phyloP scores from a whole-genome alignment of 345 rosid genomes.

The Erucastrum elatum region DNA sequence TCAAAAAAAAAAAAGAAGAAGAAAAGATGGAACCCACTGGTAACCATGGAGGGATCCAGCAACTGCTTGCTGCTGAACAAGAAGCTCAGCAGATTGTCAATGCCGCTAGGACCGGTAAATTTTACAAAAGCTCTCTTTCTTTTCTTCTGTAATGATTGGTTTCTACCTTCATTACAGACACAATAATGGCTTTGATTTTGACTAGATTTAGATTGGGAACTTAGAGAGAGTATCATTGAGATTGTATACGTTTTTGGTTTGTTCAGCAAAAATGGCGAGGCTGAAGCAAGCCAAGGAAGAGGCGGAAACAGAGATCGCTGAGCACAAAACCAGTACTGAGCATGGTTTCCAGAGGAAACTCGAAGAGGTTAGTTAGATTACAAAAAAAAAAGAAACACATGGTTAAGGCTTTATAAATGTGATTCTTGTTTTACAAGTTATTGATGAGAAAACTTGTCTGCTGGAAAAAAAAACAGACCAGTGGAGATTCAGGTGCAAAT shows the following conservation, averaged over 20 bases:
- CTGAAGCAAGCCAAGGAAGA: conserved; percentile 89
- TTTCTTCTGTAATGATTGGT: too few relatives aligned
- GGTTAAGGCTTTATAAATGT: not conserved
- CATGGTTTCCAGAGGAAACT: conserved; percentile 67
- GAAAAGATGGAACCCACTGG: conserved; percentile 11
- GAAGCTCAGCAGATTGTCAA: conserved; percentile 87
- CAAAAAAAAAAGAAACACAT: not conserved
- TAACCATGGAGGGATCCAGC: conserved; percentile 83
- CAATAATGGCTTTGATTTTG: not conserved
- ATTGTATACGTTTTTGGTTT: conserved; percentile 2
- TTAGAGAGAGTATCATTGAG: not conserved
- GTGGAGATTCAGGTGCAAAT: conserved; percentile 87
- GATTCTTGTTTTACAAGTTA: not conserved
- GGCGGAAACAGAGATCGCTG: conserved; percentile 72
- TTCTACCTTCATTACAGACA: not conserved
- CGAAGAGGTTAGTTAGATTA: conserved; percentile 52
- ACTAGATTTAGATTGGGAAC: conserved; percentile 3
- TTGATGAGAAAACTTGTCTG: conserved; percentile 10
- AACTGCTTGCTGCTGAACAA: conserved; percentile 85
- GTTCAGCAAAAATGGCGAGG: conserved; percentile 70
- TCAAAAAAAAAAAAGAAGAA: too few relatives aligned
- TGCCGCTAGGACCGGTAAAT: conserved; percentile 63
- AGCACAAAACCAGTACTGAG: conserved; percentile 69
- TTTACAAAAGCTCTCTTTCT: too few relatives aligned
- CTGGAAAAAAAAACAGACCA: conserved; percentile 46